Conservation (phyloP, 83 land plant genomes). For the Thuja plicata region DNA sequence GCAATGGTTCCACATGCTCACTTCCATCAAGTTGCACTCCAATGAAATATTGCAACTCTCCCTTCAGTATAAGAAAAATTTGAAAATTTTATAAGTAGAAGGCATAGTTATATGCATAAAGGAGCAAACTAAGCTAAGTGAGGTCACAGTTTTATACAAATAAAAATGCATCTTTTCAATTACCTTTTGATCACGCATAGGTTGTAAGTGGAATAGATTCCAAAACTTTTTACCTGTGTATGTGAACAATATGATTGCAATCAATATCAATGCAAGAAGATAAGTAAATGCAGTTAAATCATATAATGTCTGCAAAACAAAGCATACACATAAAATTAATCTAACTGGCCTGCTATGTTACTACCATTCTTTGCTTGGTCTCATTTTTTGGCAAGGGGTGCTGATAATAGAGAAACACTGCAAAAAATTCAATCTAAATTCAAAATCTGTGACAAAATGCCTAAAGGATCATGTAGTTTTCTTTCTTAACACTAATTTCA, state of each 20-base stretch:
- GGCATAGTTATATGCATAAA: neutral
- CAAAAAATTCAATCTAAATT: neutral
- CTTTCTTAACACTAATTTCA: too few relatives aligned
- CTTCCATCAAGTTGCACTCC: conserved; percentile 99
- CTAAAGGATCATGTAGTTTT: neutral
- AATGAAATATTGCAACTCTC: conserved; percentile 97
- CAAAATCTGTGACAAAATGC: neutral
- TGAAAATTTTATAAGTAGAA: neutral
- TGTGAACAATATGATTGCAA: neutral
- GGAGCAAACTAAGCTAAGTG: neutral
- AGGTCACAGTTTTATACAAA: neutral
- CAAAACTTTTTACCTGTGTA: conserved; percentile 93
- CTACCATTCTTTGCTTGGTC: neutral
- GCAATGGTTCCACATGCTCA: conserved; percentile 82
- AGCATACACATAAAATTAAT: neutral
- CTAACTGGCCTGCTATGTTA: neutral
- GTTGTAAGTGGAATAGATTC: conserved; percentile 98
- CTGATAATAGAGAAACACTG: neutral
- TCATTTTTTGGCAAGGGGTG: neutral
- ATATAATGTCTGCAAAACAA: neutral
- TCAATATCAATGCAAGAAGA: neutral
- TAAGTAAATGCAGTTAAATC: neutral
- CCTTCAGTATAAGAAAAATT: conserved; percentile 38
- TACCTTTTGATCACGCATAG: conserved; percentile 98
- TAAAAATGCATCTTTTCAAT: neutral